phyloP scores from a whole-genome alignment of 805 yeast species.

The Jamesozyma jinghongensis region DNA sequence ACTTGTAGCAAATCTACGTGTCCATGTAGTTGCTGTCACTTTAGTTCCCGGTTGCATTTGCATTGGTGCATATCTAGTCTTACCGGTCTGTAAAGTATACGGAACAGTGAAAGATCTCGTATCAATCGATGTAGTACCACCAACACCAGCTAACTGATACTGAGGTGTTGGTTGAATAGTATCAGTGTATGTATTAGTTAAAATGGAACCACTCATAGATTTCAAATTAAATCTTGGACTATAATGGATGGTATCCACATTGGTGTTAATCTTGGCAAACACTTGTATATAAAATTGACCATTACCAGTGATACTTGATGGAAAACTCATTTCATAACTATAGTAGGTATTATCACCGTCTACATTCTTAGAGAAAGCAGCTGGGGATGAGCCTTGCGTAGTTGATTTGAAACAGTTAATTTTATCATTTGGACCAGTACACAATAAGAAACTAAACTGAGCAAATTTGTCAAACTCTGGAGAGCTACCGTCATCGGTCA shows the following conservation, averaged over 20 bases:
- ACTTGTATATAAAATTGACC: conserved; percentile 75
- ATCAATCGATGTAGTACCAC: conserved; percentile 34
- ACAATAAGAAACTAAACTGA: conserved; percentile 45
- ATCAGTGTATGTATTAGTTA: conserved; percentile 41
- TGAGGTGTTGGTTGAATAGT: conserved; percentile 37
- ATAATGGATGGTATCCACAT: conserved; percentile 53
- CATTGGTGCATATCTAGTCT: conserved; percentile 82
- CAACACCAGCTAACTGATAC: conserved; percentile 28
- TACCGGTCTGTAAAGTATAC: conserved; percentile 73
- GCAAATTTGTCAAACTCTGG: conserved; percentile 40
- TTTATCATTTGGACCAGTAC: conserved; percentile 55
- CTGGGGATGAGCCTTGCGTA: conserved; percentile 23
- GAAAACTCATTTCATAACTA: conserved; percentile 35
- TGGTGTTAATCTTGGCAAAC: conserved; percentile 33
- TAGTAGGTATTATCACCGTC: conserved; percentile 21
- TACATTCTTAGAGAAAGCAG: conserved; percentile 17
- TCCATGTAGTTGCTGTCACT: conserved; percentile 59
- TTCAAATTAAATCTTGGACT: conserved; percentile 53
- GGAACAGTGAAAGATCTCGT: conserved; percentile 53
- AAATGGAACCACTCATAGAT: conserved; percentile 60
- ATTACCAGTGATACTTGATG: conserved; percentile 39
- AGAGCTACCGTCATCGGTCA: conserved; percentile 46
- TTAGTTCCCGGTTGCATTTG: conserved; percentile 74
- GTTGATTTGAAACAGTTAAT: conserved; percentile 36
- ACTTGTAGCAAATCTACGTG: conserved; percentile 58